phyloP scores from a whole-genome alignment of 495 filamentous ascomycete species.

The Penicillium cataractarum region DNA sequence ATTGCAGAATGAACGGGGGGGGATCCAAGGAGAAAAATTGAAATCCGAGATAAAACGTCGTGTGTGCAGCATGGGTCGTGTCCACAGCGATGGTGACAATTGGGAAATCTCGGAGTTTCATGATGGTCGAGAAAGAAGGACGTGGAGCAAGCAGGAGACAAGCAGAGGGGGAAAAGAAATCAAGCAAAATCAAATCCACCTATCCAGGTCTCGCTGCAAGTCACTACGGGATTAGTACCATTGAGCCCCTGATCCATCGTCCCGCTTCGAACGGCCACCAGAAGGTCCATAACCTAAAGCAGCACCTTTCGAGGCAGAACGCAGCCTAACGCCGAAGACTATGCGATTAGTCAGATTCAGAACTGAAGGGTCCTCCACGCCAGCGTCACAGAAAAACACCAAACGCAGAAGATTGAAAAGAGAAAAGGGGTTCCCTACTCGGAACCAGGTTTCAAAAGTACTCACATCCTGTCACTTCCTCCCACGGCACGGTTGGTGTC shows the following conservation, averaged over 20 bases:
- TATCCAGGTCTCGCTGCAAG: conserved; percentile 31
- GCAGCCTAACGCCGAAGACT: conserved; percentile 93
- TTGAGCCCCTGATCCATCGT: conserved; percentile 61
- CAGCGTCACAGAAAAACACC: conserved; percentile 80
- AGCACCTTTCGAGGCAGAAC: conserved; percentile 88
- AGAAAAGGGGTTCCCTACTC: conserved; percentile 82
- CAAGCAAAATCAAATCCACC: conserved; percentile 21
- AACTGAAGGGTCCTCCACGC: conserved; percentile 70
- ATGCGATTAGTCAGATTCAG: conserved; percentile 81
- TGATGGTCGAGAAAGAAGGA: conserved; percentile 27
- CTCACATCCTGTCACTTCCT: conserved; percentile 99
- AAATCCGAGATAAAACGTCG: conserved; percentile 36
- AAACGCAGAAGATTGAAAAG: conserved; percentile 69
- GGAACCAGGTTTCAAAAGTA: conserved; percentile 77
- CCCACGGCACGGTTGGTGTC: conserved; percentile 87
- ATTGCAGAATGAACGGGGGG: conserved; percentile 44
- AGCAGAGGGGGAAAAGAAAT: conserved; percentile 23
- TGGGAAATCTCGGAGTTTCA: conserved; percentile 34
- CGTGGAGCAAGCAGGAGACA: conserved; percentile 39
- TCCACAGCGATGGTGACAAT: conserved; percentile 35
- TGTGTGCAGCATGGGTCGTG: conserved; percentile 38
- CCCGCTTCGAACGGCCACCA: conserved; percentile 77
- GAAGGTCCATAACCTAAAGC: conserved; percentile 68
- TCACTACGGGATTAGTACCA: conserved; percentile 62
- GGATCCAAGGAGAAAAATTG: conserved; percentile 42